These are phyloP conservation scores for Solanum virginianum DNA, from an alignment of 257 asterid genomes.

Conservation along the genomic window DNA sequence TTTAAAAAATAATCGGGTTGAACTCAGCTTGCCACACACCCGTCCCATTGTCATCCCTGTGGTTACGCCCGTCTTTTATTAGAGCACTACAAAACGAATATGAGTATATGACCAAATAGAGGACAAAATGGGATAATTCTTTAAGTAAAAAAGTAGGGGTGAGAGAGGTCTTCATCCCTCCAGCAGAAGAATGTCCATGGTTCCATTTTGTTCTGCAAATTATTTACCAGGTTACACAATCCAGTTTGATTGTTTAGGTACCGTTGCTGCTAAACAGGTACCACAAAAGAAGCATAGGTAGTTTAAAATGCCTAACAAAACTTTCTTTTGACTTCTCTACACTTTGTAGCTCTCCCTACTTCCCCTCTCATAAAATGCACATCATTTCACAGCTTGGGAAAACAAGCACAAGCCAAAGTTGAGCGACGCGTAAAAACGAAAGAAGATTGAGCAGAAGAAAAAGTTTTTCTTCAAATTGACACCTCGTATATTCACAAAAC, in stretches of 20 bases:
- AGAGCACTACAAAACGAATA: too few species aligned
- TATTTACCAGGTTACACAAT: background rate
- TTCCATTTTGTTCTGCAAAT: background rate
- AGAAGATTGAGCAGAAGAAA: background rate
- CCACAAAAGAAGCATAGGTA: background rate
- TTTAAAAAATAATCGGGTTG: too few species aligned
- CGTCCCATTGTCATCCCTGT: too few species aligned
- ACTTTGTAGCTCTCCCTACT: background rate
- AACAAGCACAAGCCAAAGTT: background rate
- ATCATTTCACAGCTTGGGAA: background rate
- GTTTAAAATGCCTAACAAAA: background rate
- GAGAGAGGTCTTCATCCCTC: too few species aligned
- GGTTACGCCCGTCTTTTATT: too few species aligned
- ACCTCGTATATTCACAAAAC: conserved; percentile 47
- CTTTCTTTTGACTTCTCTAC: background rate
- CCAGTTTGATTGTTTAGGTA: background rate
- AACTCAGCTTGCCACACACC: too few species aligned
- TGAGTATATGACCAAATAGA: too few species aligned
- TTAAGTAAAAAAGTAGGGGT: background rate
- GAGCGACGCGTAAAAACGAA: background rate
- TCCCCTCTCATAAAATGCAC: background rate
- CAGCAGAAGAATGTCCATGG: background rate
- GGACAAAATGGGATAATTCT: too few species aligned
- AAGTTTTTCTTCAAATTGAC: conserved; percentile 12
- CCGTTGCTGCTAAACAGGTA: background rate